Evolutionary conservation across 371 early-diverging fungal genomes (phyloP), one percentile per base, ranked within the genome.

Genomic region (Cladochytrium tenue): DNA sequence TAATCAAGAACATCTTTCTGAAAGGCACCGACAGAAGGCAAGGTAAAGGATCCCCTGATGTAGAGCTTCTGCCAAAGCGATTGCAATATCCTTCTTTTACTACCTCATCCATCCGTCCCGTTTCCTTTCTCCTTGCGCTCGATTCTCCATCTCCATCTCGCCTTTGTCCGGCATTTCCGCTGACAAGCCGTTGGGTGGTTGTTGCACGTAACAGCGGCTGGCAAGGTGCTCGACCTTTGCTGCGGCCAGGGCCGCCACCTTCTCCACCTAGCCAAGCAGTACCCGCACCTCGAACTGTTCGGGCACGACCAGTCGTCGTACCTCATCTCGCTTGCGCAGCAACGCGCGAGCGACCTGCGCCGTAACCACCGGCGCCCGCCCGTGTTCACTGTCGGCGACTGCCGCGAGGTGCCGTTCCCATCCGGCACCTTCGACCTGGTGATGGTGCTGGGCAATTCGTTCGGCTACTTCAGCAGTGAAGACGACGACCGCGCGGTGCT

Each of bases 161-260:
- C n/a, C n/a, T n/a, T n/a, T n/a, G n/a, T n/a, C n/a, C n/a, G n/a
- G n/a, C n/a, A n/a, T n/a, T n/a, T n/a, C n/a, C n/a, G n/a, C n/a
- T n/a, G n/a, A n/a, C n/a, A n/a, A n/a, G n/a, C n/a, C n/a, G n/a
- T n/a, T n/a, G n/a, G n/a, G n/a, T n/a, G 28, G 26, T 26, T 1
- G 20, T 31, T 1, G n/a, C 34, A 30, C 25, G n/a, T 7, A 60
- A 15, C 36, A 63, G 63, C 56, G 23, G 53, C 58, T 4, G 62
- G 74, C 7, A 68, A 68, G 2, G 68, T 86, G 32, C 73, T 87
- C 5, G 88, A 87, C 66, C 71, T 87, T 20, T 87, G 88, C 73
- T 87, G 88, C 67, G 88, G 88, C 10, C 88, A 87, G 62, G 88
- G 88, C 23, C 81, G 88, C 0, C 88, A 87, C 69, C 26, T 72